These are phyloP conservation scores for Suaeda aralocaspica DNA, from an alignment of 148 eudicot genomes.

Conservation along the genomic window DNA sequence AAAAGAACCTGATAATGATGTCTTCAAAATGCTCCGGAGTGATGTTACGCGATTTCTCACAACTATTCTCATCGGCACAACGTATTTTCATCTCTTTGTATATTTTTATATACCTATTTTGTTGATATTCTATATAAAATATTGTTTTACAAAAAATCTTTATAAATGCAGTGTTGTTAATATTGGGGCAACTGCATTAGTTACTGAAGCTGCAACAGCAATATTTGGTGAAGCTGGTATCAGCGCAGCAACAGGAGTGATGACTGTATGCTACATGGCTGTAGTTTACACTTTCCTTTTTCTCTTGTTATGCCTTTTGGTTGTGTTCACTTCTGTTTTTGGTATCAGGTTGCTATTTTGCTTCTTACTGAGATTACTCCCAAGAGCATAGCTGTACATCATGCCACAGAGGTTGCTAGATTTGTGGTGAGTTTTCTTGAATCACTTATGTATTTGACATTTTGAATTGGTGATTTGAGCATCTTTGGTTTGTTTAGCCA, in stretches of 20 bases:
- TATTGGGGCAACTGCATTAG: constrained; percentile 95
- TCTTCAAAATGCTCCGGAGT: constrained; percentile 85
- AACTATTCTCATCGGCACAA: constrained; percentile 96
- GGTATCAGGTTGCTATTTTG: constrained; percentile 79
- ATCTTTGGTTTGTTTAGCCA: not conserved
- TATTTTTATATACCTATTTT: not conserved
- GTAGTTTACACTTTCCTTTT: not conserved
- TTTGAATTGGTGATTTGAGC: not conserved
- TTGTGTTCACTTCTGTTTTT: constrained; percentile 3
- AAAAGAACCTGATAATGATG: constrained; percentile 84
- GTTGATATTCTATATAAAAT: not conserved
- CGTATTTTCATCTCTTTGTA: constrained; percentile 42
- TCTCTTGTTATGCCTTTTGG: not conserved
- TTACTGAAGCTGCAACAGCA: constrained; percentile 94
- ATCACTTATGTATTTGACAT: not conserved
- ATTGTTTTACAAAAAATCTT: constrained; percentile 28
- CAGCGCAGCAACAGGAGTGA: constrained; percentile 94
- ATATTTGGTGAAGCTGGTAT: constrained; percentile 94
- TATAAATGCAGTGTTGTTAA: constrained; percentile 68
- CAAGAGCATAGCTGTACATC: constrained; percentile 96
- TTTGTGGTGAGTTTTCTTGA: constrained; percentile 70
- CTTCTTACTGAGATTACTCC: constrained; percentile 99
- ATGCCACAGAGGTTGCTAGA: constrained; percentile 97
- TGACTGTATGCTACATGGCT: constrained; percentile 63
- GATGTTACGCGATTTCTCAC: constrained; percentile 94